Conservation (phyloP, 225 moss, liverwort and hornwort genomes). For the Bryoerythrophyllum caledonicum region DNA sequence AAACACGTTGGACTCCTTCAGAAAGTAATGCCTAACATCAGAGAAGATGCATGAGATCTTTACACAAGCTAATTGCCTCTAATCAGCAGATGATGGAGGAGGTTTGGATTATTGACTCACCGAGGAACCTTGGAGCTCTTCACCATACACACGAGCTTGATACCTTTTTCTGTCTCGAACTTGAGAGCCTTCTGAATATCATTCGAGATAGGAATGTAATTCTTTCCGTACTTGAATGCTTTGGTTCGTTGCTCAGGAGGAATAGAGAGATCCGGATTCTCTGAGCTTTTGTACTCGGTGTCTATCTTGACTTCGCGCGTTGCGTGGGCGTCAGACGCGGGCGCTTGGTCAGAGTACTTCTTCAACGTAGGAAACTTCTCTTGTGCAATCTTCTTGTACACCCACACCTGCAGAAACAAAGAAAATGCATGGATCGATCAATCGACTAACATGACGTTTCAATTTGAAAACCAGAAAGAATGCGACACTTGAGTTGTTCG, state of each 20-base stretch:
- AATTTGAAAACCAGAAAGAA: constrained; percentile 1
- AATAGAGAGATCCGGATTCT: constrained; percentile 60
- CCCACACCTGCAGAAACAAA: constrained; percentile 72
- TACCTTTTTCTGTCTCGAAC: constrained; percentile 80
- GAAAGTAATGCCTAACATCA: constrained; percentile 75
- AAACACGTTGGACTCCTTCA: constrained; percentile 91
- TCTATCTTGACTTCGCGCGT: constrained; percentile 75
- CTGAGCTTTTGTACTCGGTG: constrained; percentile 67
- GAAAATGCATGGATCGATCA: not conserved
- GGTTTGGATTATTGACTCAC: constrained; percentile 40
- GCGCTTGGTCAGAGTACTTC: constrained; percentile 77
- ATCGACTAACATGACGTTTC: not conserved
- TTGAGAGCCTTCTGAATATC: constrained; percentile 65
- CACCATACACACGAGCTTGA: constrained; percentile 81
- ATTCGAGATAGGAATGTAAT: constrained; percentile 75
- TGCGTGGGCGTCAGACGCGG: constrained; percentile 42
- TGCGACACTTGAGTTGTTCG: not conserved
- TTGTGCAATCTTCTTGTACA: constrained; percentile 86
- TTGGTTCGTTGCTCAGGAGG: constrained; percentile 93
- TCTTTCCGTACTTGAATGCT: constrained; percentile 95
- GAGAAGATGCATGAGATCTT: constrained; percentile 11
- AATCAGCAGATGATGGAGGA: not conserved
- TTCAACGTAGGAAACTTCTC: constrained; percentile 83
- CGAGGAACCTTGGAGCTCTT: constrained; percentile 72
- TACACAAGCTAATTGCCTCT: not conserved